phyloP scores from a whole-genome alignment of 73 alveolate genomes.

The Tetrahymena thermophila region DNA sequence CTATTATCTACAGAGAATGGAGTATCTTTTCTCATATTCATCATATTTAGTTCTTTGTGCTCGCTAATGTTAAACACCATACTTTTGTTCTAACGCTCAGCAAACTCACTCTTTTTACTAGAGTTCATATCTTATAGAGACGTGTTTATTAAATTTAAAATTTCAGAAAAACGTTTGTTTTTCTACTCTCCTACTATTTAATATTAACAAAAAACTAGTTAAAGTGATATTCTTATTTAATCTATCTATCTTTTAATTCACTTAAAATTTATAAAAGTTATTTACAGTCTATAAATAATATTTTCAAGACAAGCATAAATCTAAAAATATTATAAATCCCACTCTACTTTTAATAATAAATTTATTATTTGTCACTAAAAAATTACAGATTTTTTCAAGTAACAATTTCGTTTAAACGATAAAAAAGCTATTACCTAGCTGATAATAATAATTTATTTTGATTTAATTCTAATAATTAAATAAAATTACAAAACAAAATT shows the following conservation, averaged over 20 bases:
- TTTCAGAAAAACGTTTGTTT: not conserved
- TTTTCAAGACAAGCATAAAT: not conserved
- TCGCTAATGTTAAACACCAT: not conserved
- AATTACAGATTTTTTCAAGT: no score
- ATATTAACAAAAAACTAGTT: not conserved
- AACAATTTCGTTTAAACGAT: no score
- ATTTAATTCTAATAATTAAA: no score
- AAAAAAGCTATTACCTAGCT: no score
- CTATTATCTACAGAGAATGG: not conserved
- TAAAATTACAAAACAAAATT: no score
- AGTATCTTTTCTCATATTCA: not conserved
- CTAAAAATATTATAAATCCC: not conserved
- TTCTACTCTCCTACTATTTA: not conserved
- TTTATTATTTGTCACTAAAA: no score
- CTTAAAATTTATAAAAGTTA: not conserved
- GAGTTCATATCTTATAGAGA: not conserved
- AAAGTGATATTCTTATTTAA: not conserved
- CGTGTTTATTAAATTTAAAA: no score
- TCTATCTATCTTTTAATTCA: not conserved
- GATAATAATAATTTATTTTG: no score
- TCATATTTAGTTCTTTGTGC: not conserved
- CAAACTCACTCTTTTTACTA: not conserved
- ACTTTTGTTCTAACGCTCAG: not conserved
- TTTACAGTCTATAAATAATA: not conserved
- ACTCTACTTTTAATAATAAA: not conserved